Evolutionary conservation across 208 protist species (phyloP), one percentile per base, ranked within the genome.

Genomic region (Angomonas ambiguus): DNA sequence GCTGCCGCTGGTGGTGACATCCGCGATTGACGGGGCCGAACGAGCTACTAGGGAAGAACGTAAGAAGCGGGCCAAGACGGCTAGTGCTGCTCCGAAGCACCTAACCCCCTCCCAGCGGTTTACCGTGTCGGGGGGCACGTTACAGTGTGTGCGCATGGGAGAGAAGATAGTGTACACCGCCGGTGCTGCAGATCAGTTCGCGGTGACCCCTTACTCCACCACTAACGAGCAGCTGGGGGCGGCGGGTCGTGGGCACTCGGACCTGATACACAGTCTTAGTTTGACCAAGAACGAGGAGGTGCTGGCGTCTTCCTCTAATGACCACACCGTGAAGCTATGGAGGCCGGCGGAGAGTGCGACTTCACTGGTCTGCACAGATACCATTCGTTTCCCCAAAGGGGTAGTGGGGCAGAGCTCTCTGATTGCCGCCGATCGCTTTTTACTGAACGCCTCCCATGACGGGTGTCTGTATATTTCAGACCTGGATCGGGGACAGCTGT

Each of bases 301-400:
- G 24, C 94, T 99, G 28, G 55, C 99, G 1, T 98, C 91, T 2
- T 88, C 93, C 1, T 97, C 94, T 1, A 98, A 99, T 64, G 99
- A 99, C 76, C 80, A 96, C 59, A 98, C 98, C 24, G 95, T 99
- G 67, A 84, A 97, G 25, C 97, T 99, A 56, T 99, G 98, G 98
- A 8, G 56, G 10, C 30, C 20, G 51, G 59, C 69, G 27, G 64
- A 74, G 30, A 66, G 51, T 2, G 48, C 8, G 8, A 13, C 62
- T 42, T 28, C 69, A 35, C 74, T 79, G 49, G 62, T 64, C 55
- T 82, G 82, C 62, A 60, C 41, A 10, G 70, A 68, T 18, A 85
- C 79, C 33, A 65, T 88, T 70, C 82, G 79, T 45, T 88, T 75
- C 64, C 70, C 70, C 18, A 53, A 66, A 35, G 73, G 72, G 11